Percentiles rank a stretch among this genome's conserved stretches.
These are phyloP conservation scores for Gyrodon lividus DNA, from an alignment of 768 basidiomycete genomes.

Conservation along the genomic window DNA sequence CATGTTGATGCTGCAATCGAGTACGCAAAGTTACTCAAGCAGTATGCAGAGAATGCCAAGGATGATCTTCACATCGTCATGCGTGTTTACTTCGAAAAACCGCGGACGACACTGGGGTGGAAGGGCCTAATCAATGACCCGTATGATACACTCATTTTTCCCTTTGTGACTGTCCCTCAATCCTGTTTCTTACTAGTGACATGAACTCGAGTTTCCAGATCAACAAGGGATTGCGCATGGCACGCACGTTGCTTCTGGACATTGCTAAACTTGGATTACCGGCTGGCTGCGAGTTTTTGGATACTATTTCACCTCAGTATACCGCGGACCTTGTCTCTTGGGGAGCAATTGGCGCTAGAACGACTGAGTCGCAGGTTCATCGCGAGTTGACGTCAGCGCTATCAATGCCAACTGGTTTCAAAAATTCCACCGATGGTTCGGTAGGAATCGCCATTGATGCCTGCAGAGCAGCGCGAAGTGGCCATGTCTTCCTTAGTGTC, in stretches of 20 bases:
- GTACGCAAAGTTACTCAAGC: constrained; percentile 77
- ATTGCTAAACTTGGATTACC: constrained; percentile 90
- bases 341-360: constrained; percentile 95
- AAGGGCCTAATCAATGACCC: constrained; percentile 99
- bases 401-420: constrained; percentile 98
- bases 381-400: constrained; percentile 83
- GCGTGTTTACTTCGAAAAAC: constrained; percentile 99
- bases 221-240: constrained; percentile 91
- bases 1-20: constrained; percentile 82
- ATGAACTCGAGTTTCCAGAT: constrained; percentile 93
- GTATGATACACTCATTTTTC: constrained; percentile 12
- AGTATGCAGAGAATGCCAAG: constrained; percentile 76
- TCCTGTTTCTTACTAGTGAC: constrained; percentile 35
- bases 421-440: constrained; percentile 95
- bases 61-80: constrained; percentile 93
- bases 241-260: constrained; percentile 83
- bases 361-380: constrained; percentile 92
- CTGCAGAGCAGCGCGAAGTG: constrained; percentile 85
- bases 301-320: constrained; percentile 78
- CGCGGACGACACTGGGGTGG: constrained; percentile 96
- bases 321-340: constrained; percentile 92
- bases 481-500: constrained; percentile 95
- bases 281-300: constrained; percentile 95
- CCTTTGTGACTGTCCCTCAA: background rate
- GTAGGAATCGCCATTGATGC: constrained; percentile 93